These are phyloP conservation scores for Aciculosporium take DNA, from an alignment of 2,329 filamentous ascomycete genomes.

Conservation along the genomic window DNA sequence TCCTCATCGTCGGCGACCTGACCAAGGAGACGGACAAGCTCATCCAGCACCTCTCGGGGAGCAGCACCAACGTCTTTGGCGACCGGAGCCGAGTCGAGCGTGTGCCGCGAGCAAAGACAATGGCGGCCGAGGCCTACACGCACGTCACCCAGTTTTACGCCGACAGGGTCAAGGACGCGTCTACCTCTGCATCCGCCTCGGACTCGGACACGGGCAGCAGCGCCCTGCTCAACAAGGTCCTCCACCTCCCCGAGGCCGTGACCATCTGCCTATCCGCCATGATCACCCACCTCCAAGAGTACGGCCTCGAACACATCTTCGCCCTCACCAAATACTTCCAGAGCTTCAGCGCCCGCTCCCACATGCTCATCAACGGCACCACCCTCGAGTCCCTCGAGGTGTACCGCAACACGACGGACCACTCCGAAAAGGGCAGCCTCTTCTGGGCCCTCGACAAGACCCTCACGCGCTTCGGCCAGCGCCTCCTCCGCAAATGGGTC, in stretches of 20 bases:
- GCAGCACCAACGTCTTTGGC: constrained; percentile 81
- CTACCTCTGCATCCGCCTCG: too few species aligned
- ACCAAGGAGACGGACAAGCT: constrained; percentile 88
- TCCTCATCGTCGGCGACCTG: constrained; percentile 80
- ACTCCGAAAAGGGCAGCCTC: constrained; percentile 70
- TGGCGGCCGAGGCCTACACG: constrained; percentile 70
- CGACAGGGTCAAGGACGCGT: constrained; percentile 55
- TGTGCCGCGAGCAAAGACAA: constrained; percentile 60
- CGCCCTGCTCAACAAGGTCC: constrained; percentile 67
- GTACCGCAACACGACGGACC: constrained; percentile 86
- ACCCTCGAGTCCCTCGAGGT: constrained; percentile 89
- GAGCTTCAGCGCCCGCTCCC: constrained; percentile 81
- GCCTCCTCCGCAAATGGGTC: constrained; percentile 87
- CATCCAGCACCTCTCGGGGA: constrained; percentile 75
- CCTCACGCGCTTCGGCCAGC: constrained; percentile 73
- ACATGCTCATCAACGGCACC: constrained; percentile 94
- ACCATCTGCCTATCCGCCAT: constrained; percentile 90
- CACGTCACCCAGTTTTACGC: constrained; percentile 92
- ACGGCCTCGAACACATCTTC: constrained; percentile 89
- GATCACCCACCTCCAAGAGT: constrained; percentile 86
- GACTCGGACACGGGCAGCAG: constrained; percentile 42
- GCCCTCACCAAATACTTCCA: constrained; percentile 95
- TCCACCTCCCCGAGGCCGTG: constrained; percentile 71
- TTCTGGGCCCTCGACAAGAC: constrained; percentile 96
- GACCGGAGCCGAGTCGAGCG: constrained; percentile 79